phyloP scores from a whole-genome alignment of 176 grass and related monocot genomes.

The Oryza nivara region DNA sequence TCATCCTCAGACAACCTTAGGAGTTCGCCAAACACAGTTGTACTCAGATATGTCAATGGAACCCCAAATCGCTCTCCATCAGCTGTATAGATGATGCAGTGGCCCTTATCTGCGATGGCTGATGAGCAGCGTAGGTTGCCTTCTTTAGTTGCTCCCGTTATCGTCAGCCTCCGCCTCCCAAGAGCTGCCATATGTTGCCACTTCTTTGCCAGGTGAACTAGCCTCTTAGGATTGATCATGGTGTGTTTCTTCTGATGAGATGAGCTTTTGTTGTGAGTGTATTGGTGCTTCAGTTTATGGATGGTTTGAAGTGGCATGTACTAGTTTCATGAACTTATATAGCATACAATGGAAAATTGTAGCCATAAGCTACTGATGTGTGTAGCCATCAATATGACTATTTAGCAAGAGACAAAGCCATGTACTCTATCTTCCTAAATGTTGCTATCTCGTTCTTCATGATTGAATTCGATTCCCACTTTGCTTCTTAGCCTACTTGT shows the following conservation, averaged over 20 bases:
- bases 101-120: constrained; percentile 47
- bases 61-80: constrained; percentile 58
- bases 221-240: constrained; percentile 49
- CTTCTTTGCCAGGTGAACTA: constrained; percentile 50
- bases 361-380: constrained; percentile 12
- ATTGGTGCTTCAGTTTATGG: constrained; percentile 29
- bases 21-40: constrained; percentile 50
- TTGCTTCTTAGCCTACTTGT: constrained; percentile 37
- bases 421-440: constrained; percentile 17
- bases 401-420: constrained; percentile 31
- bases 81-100: constrained; percentile 49
- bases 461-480: constrained; percentile 40
- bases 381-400: constrained; percentile 40
- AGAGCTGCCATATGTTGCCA: constrained; percentile 49
- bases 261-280: constrained; percentile 30
- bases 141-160: neutral
- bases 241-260: constrained; percentile 6
- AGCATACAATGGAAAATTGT: constrained; percentile 32
- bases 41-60: constrained; percentile 53
- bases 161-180: constrained; percentile 37
- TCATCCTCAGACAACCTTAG: constrained; percentile 59
- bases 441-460: constrained; percentile 35
- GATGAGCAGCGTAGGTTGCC: constrained; percentile 23
- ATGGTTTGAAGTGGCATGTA: constrained; percentile 36
- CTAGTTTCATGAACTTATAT: constrained; percentile 45